These are phyloP conservation scores for Phytophthora parvispora DNA, from an alignment of 352 stramenopile species.

Conservation along the genomic window DNA sequence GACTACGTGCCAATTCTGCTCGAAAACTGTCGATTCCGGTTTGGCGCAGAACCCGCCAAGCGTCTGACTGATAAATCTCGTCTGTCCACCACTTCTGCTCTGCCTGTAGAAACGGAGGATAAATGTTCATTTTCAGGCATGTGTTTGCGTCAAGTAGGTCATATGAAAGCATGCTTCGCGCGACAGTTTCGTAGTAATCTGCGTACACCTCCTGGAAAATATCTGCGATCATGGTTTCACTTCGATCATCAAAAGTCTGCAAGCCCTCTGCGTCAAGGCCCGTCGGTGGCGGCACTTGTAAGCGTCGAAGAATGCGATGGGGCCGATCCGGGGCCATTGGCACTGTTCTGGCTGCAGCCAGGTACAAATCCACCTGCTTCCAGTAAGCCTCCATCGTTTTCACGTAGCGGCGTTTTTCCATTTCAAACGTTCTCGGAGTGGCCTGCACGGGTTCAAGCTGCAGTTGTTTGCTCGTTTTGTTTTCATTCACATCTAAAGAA, in stretches of 20 bases:
- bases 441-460: constrained; percentile 65
- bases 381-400: constrained; percentile 89
- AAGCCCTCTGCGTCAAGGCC: constrained; percentile 53
- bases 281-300: constrained; percentile 76
- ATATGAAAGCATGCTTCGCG: constrained; percentile 90
- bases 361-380: constrained; percentile 79
- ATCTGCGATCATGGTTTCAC: constrained; percentile 73
- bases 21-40: constrained; percentile 75
- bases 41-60: constrained; percentile 85
- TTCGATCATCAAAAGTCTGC: constrained; percentile 69
- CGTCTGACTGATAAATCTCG: constrained; percentile 69
- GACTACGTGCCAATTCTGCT: constrained; percentile 48
- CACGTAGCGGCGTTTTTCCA: constrained; percentile 82
- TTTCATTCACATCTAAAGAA: constrained; percentile 49
- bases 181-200: constrained; percentile 84
- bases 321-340: constrained; percentile 75
- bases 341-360: constrained; percentile 52
- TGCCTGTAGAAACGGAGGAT: constrained; percentile 79
- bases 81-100: constrained; percentile 91
- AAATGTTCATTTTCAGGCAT: constrained; percentile 85
- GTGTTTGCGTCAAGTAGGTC: constrained; percentile 82
- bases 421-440: constrained; percentile 77
- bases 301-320: constrained; percentile 66
- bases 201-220: constrained; percentile 84
- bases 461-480: constrained; percentile 25